Evolutionary conservation across 345 rosid genomes (phyloP), one percentile per base, ranked within the genome.

Genomic region (Syzygium oleosum): DNA sequence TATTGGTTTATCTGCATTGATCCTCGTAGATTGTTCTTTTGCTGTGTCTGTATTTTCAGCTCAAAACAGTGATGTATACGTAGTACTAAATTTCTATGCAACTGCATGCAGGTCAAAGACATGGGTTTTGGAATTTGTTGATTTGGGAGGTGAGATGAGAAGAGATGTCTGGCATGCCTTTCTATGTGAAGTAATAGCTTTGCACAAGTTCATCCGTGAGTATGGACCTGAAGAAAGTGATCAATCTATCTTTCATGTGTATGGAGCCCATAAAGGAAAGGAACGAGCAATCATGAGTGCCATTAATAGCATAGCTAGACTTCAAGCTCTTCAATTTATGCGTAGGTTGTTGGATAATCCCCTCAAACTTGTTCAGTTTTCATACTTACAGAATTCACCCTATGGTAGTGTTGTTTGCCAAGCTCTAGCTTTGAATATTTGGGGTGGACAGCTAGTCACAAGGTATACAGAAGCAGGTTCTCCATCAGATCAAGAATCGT

Each of bases 101-200:
- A 61, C 38, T 43, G 51, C 10, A n/a, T 91, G 90, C 92, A 97
- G 99, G 91, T 91, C 94, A 86, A 93, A 93, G 86, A 91, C 88
- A 51, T 98, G 99, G 99, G 94, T 95, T 87, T 90, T 98, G 88
- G 99, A 98, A 93, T 98, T 98, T 89, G 99, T 98, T 89, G 99
- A 98, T 90, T 91, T 98, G 90, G 99, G 99, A 87, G 96, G 98
- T 87, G 99, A 98, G 89, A 88, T 94, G 89, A 94, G 99, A 93
- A 92, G 99, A 88, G 99, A 96, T 92, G 94, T 93, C 63, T 98
- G 99, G 99, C 95, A 96, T 92, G 97, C 98, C 73, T 94, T 95
- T 86, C 92, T 97, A 56, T 90, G 89, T 88, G 99, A 97, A 92
- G 95, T 97, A 86, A 92, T 95, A 87, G 92, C 99, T 25, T 89